A percentile compares a stretch with the other conserved stretches of the same genome.
phyloP scores from a whole-genome alignment of 768 basidiomycete species.

The Tulasnella sp. region DNA sequence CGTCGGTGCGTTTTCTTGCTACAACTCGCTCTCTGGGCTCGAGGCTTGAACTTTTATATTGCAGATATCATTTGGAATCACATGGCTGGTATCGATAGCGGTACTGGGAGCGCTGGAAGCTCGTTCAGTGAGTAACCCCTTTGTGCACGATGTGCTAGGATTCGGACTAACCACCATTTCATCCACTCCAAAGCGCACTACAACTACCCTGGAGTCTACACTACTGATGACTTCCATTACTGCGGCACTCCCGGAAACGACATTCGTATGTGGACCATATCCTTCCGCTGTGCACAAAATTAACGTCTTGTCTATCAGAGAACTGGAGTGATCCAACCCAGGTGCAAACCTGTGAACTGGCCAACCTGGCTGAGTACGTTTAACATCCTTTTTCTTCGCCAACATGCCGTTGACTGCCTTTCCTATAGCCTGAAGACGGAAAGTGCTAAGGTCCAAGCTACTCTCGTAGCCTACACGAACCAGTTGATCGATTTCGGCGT shows the following conservation, averaged over 20 bases:
- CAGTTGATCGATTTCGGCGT: slow-evolving; percentile 50
- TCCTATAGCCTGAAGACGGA: slow-evolving; percentile 41
- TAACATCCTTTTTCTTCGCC: background rate
- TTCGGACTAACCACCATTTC: background rate
- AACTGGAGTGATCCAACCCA: slow-evolving; percentile 15
- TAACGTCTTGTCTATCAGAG: background rate
- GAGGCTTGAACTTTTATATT: background rate
- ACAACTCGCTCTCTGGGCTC: background rate
- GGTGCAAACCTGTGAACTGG: slow-evolving; percentile 16
- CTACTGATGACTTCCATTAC: slow-evolving; percentile 14
- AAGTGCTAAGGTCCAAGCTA: slow-evolving; percentile 43
- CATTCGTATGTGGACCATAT: background rate
- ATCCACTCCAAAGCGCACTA: slow-evolving; percentile 13
- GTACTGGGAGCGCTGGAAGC: slow-evolving; percentile 13
- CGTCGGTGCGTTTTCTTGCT: background rate
- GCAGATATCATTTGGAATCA: slow-evolving; percentile 17
- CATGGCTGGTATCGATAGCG: slow-evolving; percentile 19
- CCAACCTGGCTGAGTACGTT: slow-evolving; percentile 17
- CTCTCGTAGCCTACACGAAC: slow-evolving; percentile 45
- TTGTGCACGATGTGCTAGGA: background rate
- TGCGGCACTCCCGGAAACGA: slow-evolving; percentile 8
- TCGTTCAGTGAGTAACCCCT: background rate
- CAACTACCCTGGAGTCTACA: slow-evolving; percentile 19
- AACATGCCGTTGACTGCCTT: background rate
- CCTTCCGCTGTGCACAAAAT: background rate